A percentile compares a stretch with the other conserved stretches of the same genome.
phyloP scores from a whole-genome alignment of 2,329 filamentous ascomycete species.

The Aspergillus aculeatinus region DNA sequence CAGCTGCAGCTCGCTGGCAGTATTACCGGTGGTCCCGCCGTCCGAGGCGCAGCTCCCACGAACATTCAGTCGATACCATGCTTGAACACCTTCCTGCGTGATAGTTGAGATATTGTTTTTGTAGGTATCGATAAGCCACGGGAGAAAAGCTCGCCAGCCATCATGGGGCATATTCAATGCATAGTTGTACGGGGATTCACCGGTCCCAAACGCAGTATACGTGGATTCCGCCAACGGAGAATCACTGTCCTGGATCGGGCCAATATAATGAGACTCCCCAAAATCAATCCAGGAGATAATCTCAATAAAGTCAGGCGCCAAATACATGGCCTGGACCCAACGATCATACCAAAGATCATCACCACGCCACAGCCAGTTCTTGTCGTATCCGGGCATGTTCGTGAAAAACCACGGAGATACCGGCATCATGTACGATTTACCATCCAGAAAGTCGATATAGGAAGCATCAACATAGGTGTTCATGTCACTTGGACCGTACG shows the following conservation, averaged over 20 bases:
- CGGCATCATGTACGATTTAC: constrained; percentile 52
- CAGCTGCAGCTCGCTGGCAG: constrained; percentile 21
- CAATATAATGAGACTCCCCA: constrained; percentile 61
- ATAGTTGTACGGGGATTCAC: constrained; percentile 42
- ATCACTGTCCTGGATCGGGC: constrained; percentile 29
- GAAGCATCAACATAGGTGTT: constrained; percentile 35
- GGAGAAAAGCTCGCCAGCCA: constrained; percentile 32
- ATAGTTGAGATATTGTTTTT: constrained; percentile 26
- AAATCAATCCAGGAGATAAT: constrained; percentile 63
- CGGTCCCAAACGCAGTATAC: constrained; percentile 34
- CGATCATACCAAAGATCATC: constrained; percentile 61
- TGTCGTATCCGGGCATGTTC: constrained; percentile 55
- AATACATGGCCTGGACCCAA: constrained; percentile 54
- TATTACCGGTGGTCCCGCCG: constrained; percentile 29
- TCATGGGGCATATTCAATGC: constrained; percentile 28
- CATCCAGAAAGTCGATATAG: constrained; percentile 38
- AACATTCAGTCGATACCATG: constrained; percentile 26
- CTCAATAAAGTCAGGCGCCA: constrained; percentile 53
- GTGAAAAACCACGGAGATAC: constrained; percentile 59
- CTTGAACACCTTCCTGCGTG: constrained; percentile 21
- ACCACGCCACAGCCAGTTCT: constrained; percentile 63
- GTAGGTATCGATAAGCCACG: constrained; percentile 37
- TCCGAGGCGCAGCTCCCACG: constrained; percentile 16
- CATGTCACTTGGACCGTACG: constrained; percentile 37
- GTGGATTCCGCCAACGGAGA: constrained; percentile 39